Conservation (phyloP, 2,329 filamentous ascomycete species). For the Aspergillus pseudonomiae region DNA sequence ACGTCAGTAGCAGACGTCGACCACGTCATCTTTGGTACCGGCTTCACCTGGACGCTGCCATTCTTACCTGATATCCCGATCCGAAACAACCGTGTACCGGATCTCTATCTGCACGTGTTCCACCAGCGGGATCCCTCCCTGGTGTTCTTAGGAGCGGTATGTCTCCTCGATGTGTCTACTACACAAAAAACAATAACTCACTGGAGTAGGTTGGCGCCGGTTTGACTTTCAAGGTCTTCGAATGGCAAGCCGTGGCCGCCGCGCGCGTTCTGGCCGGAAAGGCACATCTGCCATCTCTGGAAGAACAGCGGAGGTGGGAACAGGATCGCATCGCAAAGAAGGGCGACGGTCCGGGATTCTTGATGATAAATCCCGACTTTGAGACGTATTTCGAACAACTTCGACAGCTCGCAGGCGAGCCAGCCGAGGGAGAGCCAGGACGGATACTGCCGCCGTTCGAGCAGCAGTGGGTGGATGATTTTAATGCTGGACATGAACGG, state of each 20-base stretch:
- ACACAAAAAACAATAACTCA: conserved; percentile 10
- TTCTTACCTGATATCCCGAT: conserved; percentile 57
- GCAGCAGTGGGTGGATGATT: conserved; percentile 45
- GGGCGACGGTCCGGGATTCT: conserved; percentile 62
- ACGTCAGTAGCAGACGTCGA: conserved; percentile 58
- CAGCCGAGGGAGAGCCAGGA: conserved; percentile 41
- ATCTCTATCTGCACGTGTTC: conserved; percentile 43
- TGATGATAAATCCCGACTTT: conserved; percentile 63
- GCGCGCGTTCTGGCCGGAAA: conserved; percentile 62
- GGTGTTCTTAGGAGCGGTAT: conserved; percentile 50
- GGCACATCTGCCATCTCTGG: conserved; percentile 51
- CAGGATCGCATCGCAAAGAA: conserved; percentile 54
- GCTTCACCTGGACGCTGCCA: conserved; percentile 66
- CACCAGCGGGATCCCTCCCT: conserved; percentile 37
- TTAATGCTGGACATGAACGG: conserved; percentile 58
- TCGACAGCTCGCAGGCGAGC: conserved; percentile 47
- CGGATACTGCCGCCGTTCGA: conserved; percentile 49
- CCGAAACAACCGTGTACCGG: conserved; percentile 37
- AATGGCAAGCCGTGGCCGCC: conserved; percentile 67
- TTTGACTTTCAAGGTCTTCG: conserved; percentile 69
- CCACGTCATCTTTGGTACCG: conserved; percentile 67
- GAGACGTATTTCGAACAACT: conserved; percentile 65
- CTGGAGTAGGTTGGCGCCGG: conserved; percentile 38
- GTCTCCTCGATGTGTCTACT: conserved; percentile 3
- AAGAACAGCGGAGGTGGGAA: conserved; percentile 61